Evolutionary conservation across 163 green algal genomes (phyloP), one percentile per base, ranked within the genome.

Genomic region (Chlorella variabilis): DNA sequence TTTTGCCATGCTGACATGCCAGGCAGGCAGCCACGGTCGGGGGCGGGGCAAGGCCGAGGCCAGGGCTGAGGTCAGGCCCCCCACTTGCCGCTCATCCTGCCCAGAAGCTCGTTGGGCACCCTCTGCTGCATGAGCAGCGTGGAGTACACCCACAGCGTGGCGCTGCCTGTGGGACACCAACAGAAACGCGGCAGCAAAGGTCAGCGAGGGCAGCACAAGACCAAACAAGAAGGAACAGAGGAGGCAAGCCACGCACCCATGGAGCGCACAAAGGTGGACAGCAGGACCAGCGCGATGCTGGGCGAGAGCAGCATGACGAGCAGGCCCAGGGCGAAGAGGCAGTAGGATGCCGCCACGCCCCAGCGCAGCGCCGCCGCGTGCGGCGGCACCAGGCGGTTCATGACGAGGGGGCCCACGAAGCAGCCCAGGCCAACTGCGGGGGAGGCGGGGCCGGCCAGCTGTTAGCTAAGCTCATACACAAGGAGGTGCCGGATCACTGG

Each of bases 111-210:
- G 66, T 87, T 81, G 34, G 81, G 76, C 42, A 86, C 83, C 6
- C 84, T 61, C 68, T 92, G 68, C 80, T 89, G 90, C 61, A 93
- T 70, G 36, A 92, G 73, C 54, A 93, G 75, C 9, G 88, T 89
- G 48, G 63, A 85, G 61, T 91, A 91, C 8, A 92, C 77, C 84
- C 86, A 89, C 27, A 89, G 41, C 9, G 34, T 39, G 27, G 80
- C 84, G 42, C 63, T 83, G 68, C 68, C 68, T 79, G 78, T 51
- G 33, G 29, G 21, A 15, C n/a, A 66, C 11, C 45, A 54, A 54
- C 45, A 23, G 45, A 54, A 54, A 11, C 11, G 15, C 45, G 45
- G 45, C 45, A 54, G 45, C 45, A 54, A 54, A n/a, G n/a, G n/a
- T n/a, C 41, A 42, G 38, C 68, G n/a, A 18, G 39, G 8, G 7